These are phyloP conservation scores for Neophaeococcomyces aloes DNA, from an alignment of 2,329 filamentous ascomycete genomes.

Conservation along the genomic window DNA sequence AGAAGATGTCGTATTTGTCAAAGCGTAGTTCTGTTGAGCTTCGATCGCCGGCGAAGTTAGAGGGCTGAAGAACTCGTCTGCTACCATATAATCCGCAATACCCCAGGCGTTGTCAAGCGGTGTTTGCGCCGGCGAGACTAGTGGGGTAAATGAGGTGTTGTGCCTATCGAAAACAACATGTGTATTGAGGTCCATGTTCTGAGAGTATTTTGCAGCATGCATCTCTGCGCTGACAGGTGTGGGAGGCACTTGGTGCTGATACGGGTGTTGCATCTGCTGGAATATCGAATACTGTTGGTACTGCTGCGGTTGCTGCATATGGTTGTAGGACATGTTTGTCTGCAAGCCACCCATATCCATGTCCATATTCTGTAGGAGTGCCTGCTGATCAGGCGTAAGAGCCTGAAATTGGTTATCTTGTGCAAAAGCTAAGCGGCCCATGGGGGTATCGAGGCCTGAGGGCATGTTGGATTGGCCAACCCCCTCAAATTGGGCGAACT, in stretches of 20 bases:
- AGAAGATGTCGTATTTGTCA: constrained; percentile 33
- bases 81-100: constrained; percentile 38
- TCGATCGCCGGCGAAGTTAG: constrained; percentile 42
- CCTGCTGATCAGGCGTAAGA: constrained; percentile 1
- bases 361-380: constrained; percentile 12
- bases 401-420: constrained; percentile 1
- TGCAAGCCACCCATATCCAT: constrained; percentile 22
- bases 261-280: constrained; percentile 22
- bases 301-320: constrained; percentile 20
- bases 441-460: constrained; percentile 29
- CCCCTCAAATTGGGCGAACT: constrained; percentile 28
- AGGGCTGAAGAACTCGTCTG: constrained; percentile 41
- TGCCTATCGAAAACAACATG: constrained; percentile 37
- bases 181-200: constrained; percentile 30
- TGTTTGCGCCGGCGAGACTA: constrained; percentile 42
- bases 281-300: constrained; percentile 22
- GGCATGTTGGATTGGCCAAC: constrained; percentile 28
- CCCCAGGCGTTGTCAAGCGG: constrained; percentile 38
- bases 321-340: constrained; percentile 22
- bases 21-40: constrained; percentile 32
- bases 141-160: constrained; percentile 40
- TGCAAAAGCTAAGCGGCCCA: constrained; percentile 28
- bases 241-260: constrained; percentile 28
- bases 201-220: constrained; percentile 33
- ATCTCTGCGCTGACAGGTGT: constrained; percentile 41